Evolutionary conservation across 2,329 filamentous ascomycete species (phyloP).

Genomic region (Coniochaeta prunicola): DNA sequence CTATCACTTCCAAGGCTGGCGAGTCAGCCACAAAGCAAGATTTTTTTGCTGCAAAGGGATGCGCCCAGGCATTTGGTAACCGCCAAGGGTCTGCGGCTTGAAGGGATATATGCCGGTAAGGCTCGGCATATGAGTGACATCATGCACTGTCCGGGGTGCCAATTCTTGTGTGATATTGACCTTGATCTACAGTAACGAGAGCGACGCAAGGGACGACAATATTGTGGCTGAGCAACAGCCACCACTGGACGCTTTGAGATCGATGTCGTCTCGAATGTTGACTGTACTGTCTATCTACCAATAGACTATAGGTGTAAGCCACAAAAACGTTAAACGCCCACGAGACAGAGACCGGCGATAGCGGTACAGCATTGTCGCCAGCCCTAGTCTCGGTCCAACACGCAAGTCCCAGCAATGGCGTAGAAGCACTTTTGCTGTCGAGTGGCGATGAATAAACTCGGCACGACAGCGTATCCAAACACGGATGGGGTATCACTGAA

Average conservation of each 20-base stretch:
- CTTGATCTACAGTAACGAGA: no score
- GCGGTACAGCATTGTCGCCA: constrained; percentile 47
- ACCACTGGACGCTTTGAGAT: neutral
- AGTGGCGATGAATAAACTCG: constrained; percentile 20
- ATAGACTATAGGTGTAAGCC: neutral
- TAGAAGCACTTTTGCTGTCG: constrained; percentile 49
- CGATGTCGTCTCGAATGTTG: neutral
- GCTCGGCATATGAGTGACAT: neutral
- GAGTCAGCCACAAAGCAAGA: neutral
- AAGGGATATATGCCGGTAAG: neutral
- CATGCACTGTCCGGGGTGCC: no score
- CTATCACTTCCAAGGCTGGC: neutral
- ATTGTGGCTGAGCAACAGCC: neutral
- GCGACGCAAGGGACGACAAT: neutral
- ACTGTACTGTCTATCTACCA: neutral
- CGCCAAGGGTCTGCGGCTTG: neutral
- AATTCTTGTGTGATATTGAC: no score
- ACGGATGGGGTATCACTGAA: constrained; percentile 47
- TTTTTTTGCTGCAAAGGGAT: neutral
- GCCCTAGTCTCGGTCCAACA: constrained; percentile 36
- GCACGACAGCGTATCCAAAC: constrained; percentile 43
- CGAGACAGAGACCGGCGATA: constrained; percentile 40
- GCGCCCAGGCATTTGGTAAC: neutral
- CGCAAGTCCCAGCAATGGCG: constrained; percentile 50
- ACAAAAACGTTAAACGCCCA: constrained; percentile 32